A percentile compares a stretch with the other conserved stretches of the same genome.
Conservation (phyloP, 352 stramenopile genomes). For the Globisporangium paroecandrum region DNA sequence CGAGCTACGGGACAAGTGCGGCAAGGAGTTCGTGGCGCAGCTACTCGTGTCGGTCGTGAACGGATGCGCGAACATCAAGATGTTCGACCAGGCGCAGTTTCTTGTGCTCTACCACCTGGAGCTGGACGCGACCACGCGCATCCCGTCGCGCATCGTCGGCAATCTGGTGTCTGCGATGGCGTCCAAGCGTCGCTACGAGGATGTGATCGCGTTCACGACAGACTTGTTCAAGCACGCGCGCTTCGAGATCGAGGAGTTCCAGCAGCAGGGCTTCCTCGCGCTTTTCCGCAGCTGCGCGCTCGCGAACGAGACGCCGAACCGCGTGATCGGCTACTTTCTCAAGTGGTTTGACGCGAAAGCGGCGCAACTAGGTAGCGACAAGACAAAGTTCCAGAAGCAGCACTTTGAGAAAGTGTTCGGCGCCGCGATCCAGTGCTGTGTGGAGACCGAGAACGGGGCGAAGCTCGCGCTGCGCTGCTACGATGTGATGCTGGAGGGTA, state of each 20-base stretch:
- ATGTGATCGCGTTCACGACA: slow-evolving; percentile 32
- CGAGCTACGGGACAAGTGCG: slow-evolving; percentile 31
- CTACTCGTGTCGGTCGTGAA: slow-evolving; percentile 55
- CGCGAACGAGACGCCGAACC: slow-evolving; percentile 6
- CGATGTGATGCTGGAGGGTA: slow-evolving; percentile 22
- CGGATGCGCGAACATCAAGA: slow-evolving; percentile 61
- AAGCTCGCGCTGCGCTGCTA: slow-evolving; percentile 54
- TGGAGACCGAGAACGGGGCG: slow-evolving; percentile 29
- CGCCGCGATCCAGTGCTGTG: slow-evolving; percentile 63
- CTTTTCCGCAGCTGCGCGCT: slow-evolving; percentile 42
- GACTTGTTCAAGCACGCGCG: slow-evolving; percentile 33
- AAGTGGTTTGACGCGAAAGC: slow-evolving; percentile 29
- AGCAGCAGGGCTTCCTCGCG: slow-evolving; percentile 63
- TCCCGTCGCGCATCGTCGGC: slow-evolving; percentile 48
- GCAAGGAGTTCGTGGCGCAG: slow-evolving; percentile 38
- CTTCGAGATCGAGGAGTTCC: slow-evolving; percentile 37
- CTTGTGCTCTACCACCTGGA: slow-evolving; percentile 50
- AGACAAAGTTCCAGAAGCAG: slow-evolving; percentile 14
- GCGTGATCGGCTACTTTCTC: slow-evolving; percentile 28
- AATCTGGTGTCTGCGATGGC: slow-evolving; percentile 52
- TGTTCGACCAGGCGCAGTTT: slow-evolving; percentile 44
- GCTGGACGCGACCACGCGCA: slow-evolving; percentile 14
- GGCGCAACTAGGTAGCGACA: neutral
- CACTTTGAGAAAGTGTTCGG: slow-evolving; percentile 59
- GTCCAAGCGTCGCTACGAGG: slow-evolving; percentile 21